Percentiles rank a stretch among this genome's conserved stretches.
These are phyloP conservation scores for Entomophthora muscae DNA, from an alignment of 371 early-diverging fungal species.

Conservation along the genomic window DNA sequence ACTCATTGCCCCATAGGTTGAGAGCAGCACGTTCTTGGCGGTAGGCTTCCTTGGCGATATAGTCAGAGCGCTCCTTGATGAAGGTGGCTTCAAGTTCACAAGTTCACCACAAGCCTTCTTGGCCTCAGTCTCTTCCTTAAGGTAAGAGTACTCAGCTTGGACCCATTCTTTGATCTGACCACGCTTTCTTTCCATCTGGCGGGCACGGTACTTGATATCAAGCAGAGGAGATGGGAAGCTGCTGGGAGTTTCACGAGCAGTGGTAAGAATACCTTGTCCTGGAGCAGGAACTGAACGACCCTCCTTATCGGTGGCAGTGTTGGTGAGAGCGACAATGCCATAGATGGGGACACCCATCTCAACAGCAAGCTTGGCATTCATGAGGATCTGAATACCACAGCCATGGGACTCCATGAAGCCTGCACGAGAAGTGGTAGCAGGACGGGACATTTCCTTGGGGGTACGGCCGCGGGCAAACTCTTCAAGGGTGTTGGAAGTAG, in stretches of 20 bases:
- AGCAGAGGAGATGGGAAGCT: slow-evolving; percentile 58
- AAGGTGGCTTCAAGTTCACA: slow-evolving; percentile 38
- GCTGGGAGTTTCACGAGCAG: slow-evolving; percentile 59
- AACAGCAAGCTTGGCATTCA: slow-evolving; percentile 77
- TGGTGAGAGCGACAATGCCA: too few species aligned
- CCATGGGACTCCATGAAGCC: slow-evolving; percentile 95
- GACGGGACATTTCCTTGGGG: too few species aligned
- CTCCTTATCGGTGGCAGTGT: too few species aligned
- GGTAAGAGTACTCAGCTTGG: slow-evolving; percentile 52
- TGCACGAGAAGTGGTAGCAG: slow-evolving; percentile 69
- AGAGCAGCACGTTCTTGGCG: slow-evolving; percentile 76
- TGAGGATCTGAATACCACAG: slow-evolving; percentile 76
- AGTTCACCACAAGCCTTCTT: slow-evolving; percentile 41
- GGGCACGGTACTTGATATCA: slow-evolving; percentile 76
- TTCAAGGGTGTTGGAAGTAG: too few species aligned
- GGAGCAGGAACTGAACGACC: too few species aligned
- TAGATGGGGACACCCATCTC: too few species aligned
- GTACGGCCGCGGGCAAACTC: too few species aligned
- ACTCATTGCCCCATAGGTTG: slow-evolving; percentile 68
- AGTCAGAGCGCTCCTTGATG: slow-evolving; percentile 56
- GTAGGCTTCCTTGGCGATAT: slow-evolving; percentile 65
- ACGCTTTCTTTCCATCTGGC: slow-evolving; percentile 63
- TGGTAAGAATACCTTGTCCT: slow-evolving; percentile 89
- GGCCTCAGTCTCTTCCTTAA: slow-evolving; percentile 54
- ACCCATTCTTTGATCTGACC: slow-evolving; percentile 75